Conservation (phyloP, 139 green algal genomes). For the Picochlorum sp. region DNA sequence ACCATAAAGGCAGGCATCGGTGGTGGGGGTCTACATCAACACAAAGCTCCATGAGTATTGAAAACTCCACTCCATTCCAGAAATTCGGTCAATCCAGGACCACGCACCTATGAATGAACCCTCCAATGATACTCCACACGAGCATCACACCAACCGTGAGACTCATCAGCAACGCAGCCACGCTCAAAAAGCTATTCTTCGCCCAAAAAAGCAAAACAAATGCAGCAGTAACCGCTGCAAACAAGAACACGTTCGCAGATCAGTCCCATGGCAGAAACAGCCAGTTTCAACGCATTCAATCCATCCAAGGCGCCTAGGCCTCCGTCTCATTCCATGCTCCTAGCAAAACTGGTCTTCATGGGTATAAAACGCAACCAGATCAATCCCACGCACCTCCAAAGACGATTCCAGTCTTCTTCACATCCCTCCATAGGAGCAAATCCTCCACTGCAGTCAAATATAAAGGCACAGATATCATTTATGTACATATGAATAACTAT, state of each 20-base stretch:
- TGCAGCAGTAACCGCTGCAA: constrained; percentile 14
- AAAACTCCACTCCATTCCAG: not conserved
- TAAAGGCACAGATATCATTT: too few relatives aligned
- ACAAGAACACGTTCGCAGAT: not conserved
- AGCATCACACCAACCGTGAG: constrained; percentile 22
- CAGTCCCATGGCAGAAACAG: not conserved
- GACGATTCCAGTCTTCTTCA: constrained; percentile 22
- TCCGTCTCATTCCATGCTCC: too few relatives aligned
- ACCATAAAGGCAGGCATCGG: constrained; percentile 25
- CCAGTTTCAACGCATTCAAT: not conserved
- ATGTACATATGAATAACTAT: too few relatives aligned
- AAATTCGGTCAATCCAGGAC: not conserved
- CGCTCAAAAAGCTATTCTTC: constrained; percentile 15
- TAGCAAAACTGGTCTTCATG: too few relatives aligned
- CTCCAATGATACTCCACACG: constrained; percentile 31
- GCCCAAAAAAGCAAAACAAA: constrained; percentile 38
- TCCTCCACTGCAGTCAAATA: constrained; percentile 32
- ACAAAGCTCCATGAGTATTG: not conserved
- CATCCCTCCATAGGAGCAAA: constrained; percentile 48
- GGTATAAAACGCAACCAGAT: too few relatives aligned
- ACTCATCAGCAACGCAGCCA: constrained; percentile 19
- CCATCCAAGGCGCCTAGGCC: too few relatives aligned
- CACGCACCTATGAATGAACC: constrained; percentile 14
- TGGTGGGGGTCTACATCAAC: constrained; percentile 16
- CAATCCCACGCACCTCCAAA: constrained; percentile 20